Percentiles rank a stretch among this genome's conserved stretches.
Conservation (phyloP, 2,329 filamentous ascomycete species). For the Pyrenophora tritici-repentis region DNA sequence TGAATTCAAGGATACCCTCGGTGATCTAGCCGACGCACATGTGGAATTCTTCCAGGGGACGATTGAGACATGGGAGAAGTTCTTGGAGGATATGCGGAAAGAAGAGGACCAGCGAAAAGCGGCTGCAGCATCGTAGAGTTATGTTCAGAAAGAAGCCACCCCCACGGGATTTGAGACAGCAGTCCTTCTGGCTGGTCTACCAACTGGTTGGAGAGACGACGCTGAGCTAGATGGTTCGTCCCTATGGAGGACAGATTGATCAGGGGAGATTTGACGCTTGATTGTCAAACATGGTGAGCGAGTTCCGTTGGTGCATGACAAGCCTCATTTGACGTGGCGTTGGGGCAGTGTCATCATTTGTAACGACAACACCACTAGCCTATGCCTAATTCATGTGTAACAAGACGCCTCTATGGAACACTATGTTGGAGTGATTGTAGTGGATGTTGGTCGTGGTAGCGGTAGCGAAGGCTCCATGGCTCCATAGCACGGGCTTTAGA, state of each 20-base stretch:
- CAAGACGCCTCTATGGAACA: too few species aligned
- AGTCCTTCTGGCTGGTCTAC: not conserved
- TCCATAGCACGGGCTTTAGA: too few species aligned
- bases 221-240: not conserved
- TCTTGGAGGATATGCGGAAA: constrained; percentile 84
- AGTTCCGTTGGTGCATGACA: not conserved
- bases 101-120: constrained; percentile 54
- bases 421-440: too few species aligned
- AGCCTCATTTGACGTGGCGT: too few species aligned
- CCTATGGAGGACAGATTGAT: too few species aligned
- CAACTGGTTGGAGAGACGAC: not conserved
- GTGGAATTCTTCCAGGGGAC: constrained; percentile 83
- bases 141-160: not conserved
- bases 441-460: too few species aligned
- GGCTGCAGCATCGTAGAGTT: constrained; percentile 26
- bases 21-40: constrained; percentile 81
- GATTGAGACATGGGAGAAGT: constrained; percentile 83
- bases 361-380: too few species aligned
- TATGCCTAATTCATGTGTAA: too few species aligned
- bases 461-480: not conserved
- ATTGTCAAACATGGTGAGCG: too few species aligned
- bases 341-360: too few species aligned
- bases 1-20: constrained; percentile 88
- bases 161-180: not conserved
- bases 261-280: too few species aligned